Conservation (phyloP, 1,284 basidiomycete species). For the Sparassis latifolia region DNA sequence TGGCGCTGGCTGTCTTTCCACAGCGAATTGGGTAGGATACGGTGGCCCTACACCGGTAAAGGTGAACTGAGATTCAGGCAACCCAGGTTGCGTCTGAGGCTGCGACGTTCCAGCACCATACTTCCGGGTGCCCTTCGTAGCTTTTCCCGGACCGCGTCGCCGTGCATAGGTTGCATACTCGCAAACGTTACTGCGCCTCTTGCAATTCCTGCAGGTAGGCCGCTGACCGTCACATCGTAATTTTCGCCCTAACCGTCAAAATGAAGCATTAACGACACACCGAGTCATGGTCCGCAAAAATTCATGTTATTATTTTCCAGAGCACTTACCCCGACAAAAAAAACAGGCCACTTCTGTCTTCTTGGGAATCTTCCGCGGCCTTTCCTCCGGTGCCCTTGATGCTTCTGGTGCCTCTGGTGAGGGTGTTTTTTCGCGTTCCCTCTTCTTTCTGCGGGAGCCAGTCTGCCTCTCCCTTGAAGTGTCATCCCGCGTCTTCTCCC, state of each 20-base stretch:
- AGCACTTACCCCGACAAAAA: conserved; percentile 61
- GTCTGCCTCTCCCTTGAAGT: conserved; percentile 2
- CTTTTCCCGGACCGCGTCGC: conserved; percentile 67
- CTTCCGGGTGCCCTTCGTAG: conserved; percentile 40
- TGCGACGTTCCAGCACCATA: conserved; percentile 6
- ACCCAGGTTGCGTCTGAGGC: background rate
- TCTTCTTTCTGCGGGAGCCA: no score
- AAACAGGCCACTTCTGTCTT: conserved; percentile 61
- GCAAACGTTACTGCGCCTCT: conserved; percentile 41
- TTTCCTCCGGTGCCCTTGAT: conserved; percentile 15
- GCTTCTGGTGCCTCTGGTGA: conserved; percentile 3
- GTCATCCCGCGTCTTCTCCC: conserved; percentile 4
- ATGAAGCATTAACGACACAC: background rate
- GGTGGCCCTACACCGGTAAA: no score
- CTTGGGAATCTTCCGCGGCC: conserved; percentile 27
- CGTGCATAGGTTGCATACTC: conserved; percentile 44
- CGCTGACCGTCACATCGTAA: conserved; percentile 60
- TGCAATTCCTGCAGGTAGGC: conserved; percentile 57
- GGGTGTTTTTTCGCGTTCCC: no score
- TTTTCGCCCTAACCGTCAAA: conserved; percentile 47
- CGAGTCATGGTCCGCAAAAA: no score
- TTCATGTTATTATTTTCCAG: background rate
- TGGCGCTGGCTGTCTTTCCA: background rate
- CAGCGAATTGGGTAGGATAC: no score
- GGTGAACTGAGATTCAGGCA: background rate